phyloP scores from a whole-genome alignment of 192 early-diverging fungal genomes.

The Gamsiella multidivaricata region DNA sequence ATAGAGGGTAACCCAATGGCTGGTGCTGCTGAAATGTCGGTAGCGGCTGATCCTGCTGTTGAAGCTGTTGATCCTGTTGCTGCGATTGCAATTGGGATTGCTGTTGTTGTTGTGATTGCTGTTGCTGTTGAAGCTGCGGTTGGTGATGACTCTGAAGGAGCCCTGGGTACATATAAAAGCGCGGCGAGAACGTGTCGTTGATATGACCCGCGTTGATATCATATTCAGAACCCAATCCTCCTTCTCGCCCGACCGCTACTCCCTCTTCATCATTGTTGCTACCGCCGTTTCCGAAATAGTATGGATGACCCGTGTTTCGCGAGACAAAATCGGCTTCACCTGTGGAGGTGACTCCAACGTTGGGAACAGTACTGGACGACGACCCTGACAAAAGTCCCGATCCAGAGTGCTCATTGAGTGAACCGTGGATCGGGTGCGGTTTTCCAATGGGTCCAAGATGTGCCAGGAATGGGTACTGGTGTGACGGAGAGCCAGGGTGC shows the following conservation, averaged over 20 bases:
- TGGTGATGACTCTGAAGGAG: constrained; percentile 15
- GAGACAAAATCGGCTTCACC: constrained; percentile 2
- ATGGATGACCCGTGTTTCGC: neutral
- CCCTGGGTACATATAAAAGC: constrained; percentile 39
- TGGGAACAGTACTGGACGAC: neutral
- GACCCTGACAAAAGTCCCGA: neutral
- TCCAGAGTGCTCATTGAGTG: constrained; percentile 1
- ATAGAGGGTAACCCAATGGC: constrained; percentile 21
- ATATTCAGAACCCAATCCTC: neutral
- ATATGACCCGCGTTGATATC: neutral
- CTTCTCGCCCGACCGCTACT: neutral
- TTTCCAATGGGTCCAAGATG: constrained; percentile 43
- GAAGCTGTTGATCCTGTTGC: constrained; percentile 1
- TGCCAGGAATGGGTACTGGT: constrained; percentile 32
- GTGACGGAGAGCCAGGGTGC: neutral
- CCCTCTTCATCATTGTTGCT: neutral
- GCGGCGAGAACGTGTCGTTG: constrained; percentile 14
- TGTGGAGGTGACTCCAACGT: neutral
- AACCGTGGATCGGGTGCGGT: neutral
- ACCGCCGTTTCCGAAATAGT: constrained; percentile 14
- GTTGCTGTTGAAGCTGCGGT: constrained; percentile 4
- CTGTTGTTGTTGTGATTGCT: neutral
- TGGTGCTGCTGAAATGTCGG: constrained; percentile 7
- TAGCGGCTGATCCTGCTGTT: constrained; percentile 2
- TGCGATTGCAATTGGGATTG: neutral